A percentile compares a stretch with the other conserved stretches of the same genome.
Evolutionary conservation across 768 basidiomycete species (phyloP).

Genomic region (Termitomyces sp.): DNA sequence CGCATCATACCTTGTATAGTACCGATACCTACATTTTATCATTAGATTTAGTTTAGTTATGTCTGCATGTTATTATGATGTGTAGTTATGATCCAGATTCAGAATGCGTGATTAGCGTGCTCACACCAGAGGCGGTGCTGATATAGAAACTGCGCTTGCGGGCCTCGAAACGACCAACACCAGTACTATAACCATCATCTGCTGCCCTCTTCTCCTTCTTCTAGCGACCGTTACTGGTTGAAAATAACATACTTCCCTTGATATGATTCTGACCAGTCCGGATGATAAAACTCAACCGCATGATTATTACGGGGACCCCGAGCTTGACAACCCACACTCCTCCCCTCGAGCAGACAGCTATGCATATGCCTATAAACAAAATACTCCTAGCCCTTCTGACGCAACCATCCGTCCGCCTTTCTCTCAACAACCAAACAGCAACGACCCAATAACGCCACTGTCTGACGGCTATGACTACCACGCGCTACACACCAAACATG

Average conservation of each 20-base stretch:
- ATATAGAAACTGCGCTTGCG: not conserved
- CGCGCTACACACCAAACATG: constrained; percentile 3
- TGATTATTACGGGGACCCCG: constrained; percentile 1
- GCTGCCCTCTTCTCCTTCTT: not conserved
- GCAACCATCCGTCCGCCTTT: constrained; percentile 2
- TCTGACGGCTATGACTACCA: constrained; percentile 1
- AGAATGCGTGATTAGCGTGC: not conserved
- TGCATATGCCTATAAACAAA: not conserved
- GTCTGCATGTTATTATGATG: constrained; percentile 1
- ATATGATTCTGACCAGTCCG: constrained; percentile 11
- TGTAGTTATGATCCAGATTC: not conserved
- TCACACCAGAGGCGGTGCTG: constrained; percentile 10
- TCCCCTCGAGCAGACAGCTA: not conserved
- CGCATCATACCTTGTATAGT: not conserved
- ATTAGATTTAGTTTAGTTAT: constrained; percentile 2
- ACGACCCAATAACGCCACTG: constrained; percentile 1
- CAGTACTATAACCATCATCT: not conserved
- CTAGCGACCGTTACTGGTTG: not conserved
- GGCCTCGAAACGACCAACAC: not conserved
- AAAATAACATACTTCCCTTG: not conserved
- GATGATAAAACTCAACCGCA: constrained; percentile 10
- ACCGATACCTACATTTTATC: not conserved
- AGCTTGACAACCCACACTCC: not conserved
- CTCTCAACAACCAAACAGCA: constrained; percentile 6
- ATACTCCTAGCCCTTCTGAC: constrained; percentile 1